phyloP scores from a whole-genome alignment of 2,329 filamentous ascomycete genomes.

The Alternaria brassicicola region DNA sequence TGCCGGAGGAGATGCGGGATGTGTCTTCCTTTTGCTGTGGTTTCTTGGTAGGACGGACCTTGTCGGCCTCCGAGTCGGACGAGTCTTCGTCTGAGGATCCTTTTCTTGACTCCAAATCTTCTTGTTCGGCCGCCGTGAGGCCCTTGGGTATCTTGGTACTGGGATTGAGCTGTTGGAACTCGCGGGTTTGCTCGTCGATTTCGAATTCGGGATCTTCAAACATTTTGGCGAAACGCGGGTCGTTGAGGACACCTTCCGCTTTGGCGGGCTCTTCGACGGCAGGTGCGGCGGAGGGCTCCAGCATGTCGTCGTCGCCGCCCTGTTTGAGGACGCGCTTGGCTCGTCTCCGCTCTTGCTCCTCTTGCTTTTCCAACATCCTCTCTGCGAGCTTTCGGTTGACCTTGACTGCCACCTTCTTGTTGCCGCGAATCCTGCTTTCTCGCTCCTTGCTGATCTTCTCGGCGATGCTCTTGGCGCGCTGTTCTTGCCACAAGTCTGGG shows the following conservation, averaged over 20 bases:
- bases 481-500: conserved; percentile 91
- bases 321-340: conserved; percentile 61
- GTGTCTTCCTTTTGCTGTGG: conserved; percentile 38
- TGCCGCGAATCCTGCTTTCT: conserved; percentile 90
- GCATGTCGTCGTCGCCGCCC: conserved; percentile 60
- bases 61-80: conserved; percentile 22
- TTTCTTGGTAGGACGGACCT: conserved; percentile 31
- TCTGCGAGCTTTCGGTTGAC: conserved; percentile 81
- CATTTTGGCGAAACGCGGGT: conserved; percentile 83
- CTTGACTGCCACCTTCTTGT: conserved; percentile 88
- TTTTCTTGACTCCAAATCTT: conserved; percentile 56
- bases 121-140: conserved; percentile 66
- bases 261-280: conserved; percentile 55
- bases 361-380: conserved; percentile 69
- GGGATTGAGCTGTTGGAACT: conserved; percentile 89
- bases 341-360: conserved; percentile 63
- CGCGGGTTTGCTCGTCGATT: conserved; percentile 85
- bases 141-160: conserved; percentile 68
- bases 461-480: conserved; percentile 86
- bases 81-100: conserved; percentile 45
- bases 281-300: conserved; percentile 34
- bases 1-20: conserved; percentile 66
- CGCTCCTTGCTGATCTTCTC: conserved; percentile 97
- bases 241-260: conserved; percentile 67
- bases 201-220: conserved; percentile 94